Base-by-base conservation (phyloP, 495 filamentous ascomycete genomes). In the Astrocystis sublimbata region DNA sequence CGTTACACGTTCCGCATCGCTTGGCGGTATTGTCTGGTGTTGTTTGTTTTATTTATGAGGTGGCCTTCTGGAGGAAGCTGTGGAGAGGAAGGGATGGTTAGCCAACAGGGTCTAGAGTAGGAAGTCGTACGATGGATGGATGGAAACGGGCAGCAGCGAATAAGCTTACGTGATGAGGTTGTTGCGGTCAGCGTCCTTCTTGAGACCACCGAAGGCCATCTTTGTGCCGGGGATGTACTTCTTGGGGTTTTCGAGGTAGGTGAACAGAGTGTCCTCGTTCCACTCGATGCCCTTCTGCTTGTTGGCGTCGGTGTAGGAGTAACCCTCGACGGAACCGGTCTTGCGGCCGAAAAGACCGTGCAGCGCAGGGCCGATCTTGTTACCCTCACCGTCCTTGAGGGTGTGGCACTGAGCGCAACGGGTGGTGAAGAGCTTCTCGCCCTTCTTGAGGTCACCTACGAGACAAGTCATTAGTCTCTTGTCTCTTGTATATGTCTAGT, bases 171-270 rank as follows among this genome's bases (percentile, higher is more conserved):
- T 93, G 85, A 98, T 96, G 68, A 99, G 85, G 81, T 99, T 96
- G 80, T 98, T 98, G 78, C 94, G 85, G 83, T 99, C 94, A 90
- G 97, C 97, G 68, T 84, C 86, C 90, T 99, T 99, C 93, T 99
- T 99, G 69, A 99, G 84, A 75, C 94, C 94, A 82, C 94, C 94
- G 78, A 99, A 99, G 73, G 94, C 94, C 94, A 99, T 99, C 92
- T 99, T 99, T 79, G 94, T 99, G 68, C 94, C 94, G 71, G 94
- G 96, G 65, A 99, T 98, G 87, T 76, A 82, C 77, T 82, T 82
- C 77, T 82, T 82, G 73, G 79, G 79, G 79, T 82, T 81, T 76
- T 82, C 79, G 51, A 81, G 79, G 78, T 82, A 81, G n/a, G 75
- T 76, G 71, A 82, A 82, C 74, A 99, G 85, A 79, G 91, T 88